Evolutionary conservation across 257 asterid genomes (phyloP).

Genomic region (Solanum sparsipilum): DNA sequence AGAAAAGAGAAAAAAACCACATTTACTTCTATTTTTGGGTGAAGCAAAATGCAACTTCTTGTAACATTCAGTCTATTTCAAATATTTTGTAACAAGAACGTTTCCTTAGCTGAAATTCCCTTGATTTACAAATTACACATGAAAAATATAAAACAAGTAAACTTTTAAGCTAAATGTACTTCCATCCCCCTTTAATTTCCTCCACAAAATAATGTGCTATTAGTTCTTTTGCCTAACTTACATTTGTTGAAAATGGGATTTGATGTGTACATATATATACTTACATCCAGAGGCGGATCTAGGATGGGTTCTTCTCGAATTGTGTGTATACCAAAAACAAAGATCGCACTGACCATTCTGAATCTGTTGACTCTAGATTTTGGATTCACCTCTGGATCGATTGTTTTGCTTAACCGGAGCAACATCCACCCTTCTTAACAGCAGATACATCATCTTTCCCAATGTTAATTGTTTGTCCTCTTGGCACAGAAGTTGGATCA

Average conservation of each 20-base stretch:
- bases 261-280: not conserved
- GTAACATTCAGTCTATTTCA: not conserved
- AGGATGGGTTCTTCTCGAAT: not conserved
- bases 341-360: not conserved
- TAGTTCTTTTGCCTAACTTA: not conserved
- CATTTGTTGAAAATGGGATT: not conserved
- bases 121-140: not conserved
- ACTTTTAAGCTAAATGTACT: not conserved
- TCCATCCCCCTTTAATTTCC: not conserved
- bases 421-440: slow-evolving; percentile 60
- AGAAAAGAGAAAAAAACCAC: not conserved
- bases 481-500: slow-evolving; percentile 57
- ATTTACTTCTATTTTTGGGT: not conserved
- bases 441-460: slow-evolving; percentile 77
- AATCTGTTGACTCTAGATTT: not conserved
- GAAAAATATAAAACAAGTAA: not conserved
- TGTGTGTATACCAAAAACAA: not conserved
- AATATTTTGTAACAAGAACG: not conserved
- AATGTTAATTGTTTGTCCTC: slow-evolving; percentile 58
- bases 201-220: not conserved
- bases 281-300: not conserved
- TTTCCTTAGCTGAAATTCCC: not conserved
- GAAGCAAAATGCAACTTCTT: not conserved
- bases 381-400: not conserved
- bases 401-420: slow-evolving; percentile 36